Evolutionary conservation across 2,329 filamentous ascomycete genomes (phyloP).

Genomic region (Stemphylium lycopersici): DNA sequence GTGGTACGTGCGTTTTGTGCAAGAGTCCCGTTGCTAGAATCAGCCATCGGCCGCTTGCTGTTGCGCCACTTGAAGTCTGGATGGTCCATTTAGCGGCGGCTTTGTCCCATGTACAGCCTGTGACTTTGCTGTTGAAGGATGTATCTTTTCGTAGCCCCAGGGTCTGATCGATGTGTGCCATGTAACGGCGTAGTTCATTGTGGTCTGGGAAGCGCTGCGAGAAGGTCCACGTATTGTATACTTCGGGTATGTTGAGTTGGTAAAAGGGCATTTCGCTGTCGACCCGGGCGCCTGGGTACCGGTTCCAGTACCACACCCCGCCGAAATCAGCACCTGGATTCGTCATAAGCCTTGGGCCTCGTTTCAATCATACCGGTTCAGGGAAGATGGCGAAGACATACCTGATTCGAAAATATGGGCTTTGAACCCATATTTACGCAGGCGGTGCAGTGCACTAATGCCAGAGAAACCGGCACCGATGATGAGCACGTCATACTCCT

Average conservation of each 20-base stretch:
- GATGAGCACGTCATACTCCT: constrained; percentile 30
- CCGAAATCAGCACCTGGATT: constrained; percentile 19
- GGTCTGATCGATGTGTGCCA: constrained; percentile 31
- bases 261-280: constrained; percentile 40
- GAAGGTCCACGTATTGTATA: constrained; percentile 35
- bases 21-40: constrained; percentile 28
- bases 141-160: constrained; percentile 32
- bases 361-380: too few species aligned
- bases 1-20: constrained; percentile 24
- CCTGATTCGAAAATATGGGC: constrained; percentile 31
- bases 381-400: neutral
- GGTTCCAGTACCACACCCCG: constrained; percentile 13
- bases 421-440: constrained; percentile 27
- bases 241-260: constrained; percentile 37
- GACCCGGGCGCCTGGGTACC: constrained; percentile 41
- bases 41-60: constrained; percentile 53
- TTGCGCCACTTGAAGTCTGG: constrained; percentile 51
- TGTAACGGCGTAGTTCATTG: constrained; percentile 32
- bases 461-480: constrained; percentile 39
- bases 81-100: constrained; percentile 52
- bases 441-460: constrained; percentile 25
- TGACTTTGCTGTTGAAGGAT: constrained; percentile 53
- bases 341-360: neutral
- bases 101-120: constrained; percentile 51
- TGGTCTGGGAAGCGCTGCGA: constrained; percentile 32